These are phyloP conservation scores for Coleophoma crateriformis DNA, from an alignment of 2,329 filamentous ascomycete species.

Conservation along the genomic window DNA sequence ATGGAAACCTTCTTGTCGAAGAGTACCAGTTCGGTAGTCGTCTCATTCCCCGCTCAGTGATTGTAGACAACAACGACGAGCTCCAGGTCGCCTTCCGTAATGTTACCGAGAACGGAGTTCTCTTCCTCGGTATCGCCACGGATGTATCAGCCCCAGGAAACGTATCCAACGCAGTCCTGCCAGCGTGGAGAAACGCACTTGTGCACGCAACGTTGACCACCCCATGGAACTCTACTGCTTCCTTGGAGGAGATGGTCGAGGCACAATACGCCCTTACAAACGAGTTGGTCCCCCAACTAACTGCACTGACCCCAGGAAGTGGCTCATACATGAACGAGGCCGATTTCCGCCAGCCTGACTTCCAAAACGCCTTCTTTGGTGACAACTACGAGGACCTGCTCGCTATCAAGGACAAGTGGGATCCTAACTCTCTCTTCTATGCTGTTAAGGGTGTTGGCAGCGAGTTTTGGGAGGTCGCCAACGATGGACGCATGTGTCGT, in stretches of 20 bases:
- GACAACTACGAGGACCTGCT: conserved; percentile 34
- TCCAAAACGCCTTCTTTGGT: conserved; percentile 38
- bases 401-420: conserved; percentile 42
- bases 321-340: conserved; percentile 42
- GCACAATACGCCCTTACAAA: conserved; percentile 24
- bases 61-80: neutral
- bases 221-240: conserved; percentile 8
- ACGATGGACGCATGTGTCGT: neutral
- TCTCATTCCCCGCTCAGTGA: conserved; percentile 1
- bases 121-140: neutral
- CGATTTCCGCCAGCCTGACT: conserved; percentile 31
- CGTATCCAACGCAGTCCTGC: conserved; percentile 6
- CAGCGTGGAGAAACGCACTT: conserved; percentile 10
- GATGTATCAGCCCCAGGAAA: neutral
- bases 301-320: conserved; percentile 29
- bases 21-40: neutral
- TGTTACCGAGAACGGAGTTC: neutral
- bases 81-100: neutral
- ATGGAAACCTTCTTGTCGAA: neutral
- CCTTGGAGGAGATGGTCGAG: conserved; percentile 16
- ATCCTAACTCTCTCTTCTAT: conserved; percentile 38
- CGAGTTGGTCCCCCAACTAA: conserved; percentile 21
- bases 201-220: neutral
- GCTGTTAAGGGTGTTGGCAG: conserved; percentile 41
- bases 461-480: conserved; percentile 37